These are phyloP conservation scores for Mycocentrospora acerina DNA, from an alignment of 2,329 filamentous ascomycete species.

Conservation along the genomic window DNA sequence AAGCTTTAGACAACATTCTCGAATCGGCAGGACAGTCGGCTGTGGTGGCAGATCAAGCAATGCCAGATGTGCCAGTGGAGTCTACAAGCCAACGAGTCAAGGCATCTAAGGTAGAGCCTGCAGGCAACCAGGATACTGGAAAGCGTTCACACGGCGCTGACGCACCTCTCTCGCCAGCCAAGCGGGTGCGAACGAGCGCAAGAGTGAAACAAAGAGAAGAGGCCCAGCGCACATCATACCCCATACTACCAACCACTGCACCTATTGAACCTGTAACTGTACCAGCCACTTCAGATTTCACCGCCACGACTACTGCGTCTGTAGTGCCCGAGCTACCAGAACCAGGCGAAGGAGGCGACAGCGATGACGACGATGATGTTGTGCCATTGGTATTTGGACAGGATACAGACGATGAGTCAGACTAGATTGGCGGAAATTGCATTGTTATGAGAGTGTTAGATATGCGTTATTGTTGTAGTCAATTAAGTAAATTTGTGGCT, in stretches of 20 bases:
- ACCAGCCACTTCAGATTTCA: constrained; percentile 17
- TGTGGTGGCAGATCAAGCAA: constrained; percentile 14
- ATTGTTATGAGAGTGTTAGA: too few relatives aligned
- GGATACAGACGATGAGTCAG: constrained; percentile 40
- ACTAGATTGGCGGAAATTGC: too few relatives aligned
- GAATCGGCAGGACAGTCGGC: constrained; percentile 17
- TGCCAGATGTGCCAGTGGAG: constrained; percentile 12
- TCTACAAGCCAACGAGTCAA: too few relatives aligned
- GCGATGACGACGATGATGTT: constrained; percentile 28
- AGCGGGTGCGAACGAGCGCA: constrained; percentile 24
- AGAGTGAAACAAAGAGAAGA: constrained; percentile 4
- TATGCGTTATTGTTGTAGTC: too few relatives aligned
- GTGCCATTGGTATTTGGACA: constrained; percentile 37
- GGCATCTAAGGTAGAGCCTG: too few relatives aligned
- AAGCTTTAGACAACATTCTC: constrained; percentile 29
- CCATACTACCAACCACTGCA: constrained; percentile 2
- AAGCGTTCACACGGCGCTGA: constrained; percentile 29
- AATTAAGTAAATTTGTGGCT: too few relatives aligned
- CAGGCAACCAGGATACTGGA: constrained; percentile 5
- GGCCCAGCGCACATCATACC: constrained; percentile 3
- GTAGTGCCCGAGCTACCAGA: constrained; percentile 16
- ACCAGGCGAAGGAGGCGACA: constrained; percentile 12
- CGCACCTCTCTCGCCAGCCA: constrained; percentile 26
- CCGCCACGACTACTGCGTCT: constrained; percentile 18
- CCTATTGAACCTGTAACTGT: constrained; percentile 1